Evolutionary conservation across 371 early-diverging fungal species (phyloP).

Genomic region (Parasitella parasitica): DNA sequence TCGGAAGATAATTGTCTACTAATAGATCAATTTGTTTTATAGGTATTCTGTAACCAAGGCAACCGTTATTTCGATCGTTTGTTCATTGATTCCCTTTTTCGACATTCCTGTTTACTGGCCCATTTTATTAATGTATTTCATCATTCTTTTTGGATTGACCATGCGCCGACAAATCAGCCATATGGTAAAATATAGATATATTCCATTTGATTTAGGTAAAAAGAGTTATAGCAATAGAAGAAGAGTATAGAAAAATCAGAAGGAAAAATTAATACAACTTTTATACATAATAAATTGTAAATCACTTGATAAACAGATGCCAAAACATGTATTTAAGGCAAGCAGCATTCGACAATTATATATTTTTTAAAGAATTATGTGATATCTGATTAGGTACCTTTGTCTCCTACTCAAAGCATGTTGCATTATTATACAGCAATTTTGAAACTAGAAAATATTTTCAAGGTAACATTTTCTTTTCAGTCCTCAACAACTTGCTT

Average conservation of each 20-base stretch:
- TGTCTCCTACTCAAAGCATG: no score
- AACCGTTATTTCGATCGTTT: neutral
- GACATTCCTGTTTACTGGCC: constrained; percentile 99
- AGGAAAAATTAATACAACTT: neutral
- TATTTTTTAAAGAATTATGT: no score
- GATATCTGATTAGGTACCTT: no score
- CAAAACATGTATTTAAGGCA: no score
- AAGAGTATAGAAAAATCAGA: constrained; percentile 7
- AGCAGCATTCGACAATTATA: no score
- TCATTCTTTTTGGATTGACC: constrained; percentile 91
- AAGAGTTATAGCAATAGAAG: constrained; percentile 61
- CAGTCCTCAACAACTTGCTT: no score
- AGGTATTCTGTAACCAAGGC: constrained; percentile 5
- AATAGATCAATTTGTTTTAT: neutral
- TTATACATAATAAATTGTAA: neutral
- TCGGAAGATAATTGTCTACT: neutral
- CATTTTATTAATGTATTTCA: constrained; percentile 91
- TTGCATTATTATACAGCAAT: no score
- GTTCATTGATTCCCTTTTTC: constrained; percentile 60
- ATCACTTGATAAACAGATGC: neutral
- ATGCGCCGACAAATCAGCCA: constrained; percentile 96
- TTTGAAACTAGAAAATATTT: no score
- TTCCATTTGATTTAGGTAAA: constrained; percentile 97
- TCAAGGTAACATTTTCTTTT: no score
- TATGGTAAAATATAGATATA: constrained; percentile 98